Evolutionary conservation across 176 grass and related monocot species (phyloP).

Genomic region (Typha latifolia): DNA sequence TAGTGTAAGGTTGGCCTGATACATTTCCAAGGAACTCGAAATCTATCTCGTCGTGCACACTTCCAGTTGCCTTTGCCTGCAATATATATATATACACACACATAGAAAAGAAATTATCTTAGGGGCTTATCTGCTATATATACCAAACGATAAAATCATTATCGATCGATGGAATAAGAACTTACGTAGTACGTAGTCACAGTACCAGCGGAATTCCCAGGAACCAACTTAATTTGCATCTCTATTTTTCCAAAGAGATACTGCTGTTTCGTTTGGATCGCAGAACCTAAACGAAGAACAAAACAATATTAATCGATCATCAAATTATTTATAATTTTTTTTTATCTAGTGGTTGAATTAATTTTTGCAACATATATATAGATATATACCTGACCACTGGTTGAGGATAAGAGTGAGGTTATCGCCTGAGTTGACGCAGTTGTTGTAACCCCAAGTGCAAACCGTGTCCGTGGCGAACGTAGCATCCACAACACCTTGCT

Average conservation of each 20-base stretch:
- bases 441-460: slow-evolving; percentile 13
- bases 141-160: background rate
- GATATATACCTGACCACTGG: slow-evolving; percentile 16
- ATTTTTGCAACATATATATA: slow-evolving; percentile 1
- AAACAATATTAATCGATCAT: background rate
- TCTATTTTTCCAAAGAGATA: slow-evolving; percentile 62
- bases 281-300: slow-evolving; percentile 20
- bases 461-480: background rate
- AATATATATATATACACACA: background rate
- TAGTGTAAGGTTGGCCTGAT: slow-evolving; percentile 60
- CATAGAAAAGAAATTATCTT: background rate
- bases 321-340: slow-evolving; percentile 1
- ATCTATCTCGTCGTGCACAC: slow-evolving; percentile 74
- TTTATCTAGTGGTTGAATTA: too few relatives aligned
- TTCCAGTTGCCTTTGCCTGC: slow-evolving; percentile 42
- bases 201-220: slow-evolving; percentile 61
- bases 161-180: background rate
- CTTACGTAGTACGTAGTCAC: slow-evolving; percentile 71
- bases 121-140: background rate
- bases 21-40: slow-evolving; percentile 87
- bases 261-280: slow-evolving; percentile 43
- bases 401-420: slow-evolving; percentile 16
- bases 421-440: slow-evolving; percentile 15
- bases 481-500: slow-evolving; percentile 11
- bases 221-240: slow-evolving; percentile 47